Percentiles rank a stretch among this genome's conserved stretches.
Evolutionary conservation across 2,329 filamentous ascomycete genomes (phyloP).

Genomic region (Talaromyces rugulosus): DNA sequence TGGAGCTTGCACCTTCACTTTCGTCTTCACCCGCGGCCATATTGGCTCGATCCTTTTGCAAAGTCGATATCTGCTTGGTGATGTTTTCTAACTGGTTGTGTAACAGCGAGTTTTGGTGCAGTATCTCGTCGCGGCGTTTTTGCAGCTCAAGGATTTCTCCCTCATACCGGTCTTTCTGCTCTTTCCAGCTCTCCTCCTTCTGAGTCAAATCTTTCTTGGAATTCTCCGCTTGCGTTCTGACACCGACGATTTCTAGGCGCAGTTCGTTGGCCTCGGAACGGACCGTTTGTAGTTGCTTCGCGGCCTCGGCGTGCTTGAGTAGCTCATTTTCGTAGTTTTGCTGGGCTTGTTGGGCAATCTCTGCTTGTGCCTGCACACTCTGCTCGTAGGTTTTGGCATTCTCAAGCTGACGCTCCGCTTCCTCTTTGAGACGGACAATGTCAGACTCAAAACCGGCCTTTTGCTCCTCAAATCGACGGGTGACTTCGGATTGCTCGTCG

Average conservation of each 20-base stretch:
- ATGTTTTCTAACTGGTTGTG: conserved; percentile 85
- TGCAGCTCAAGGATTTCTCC: conserved; percentile 76
- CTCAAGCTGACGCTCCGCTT: conserved; percentile 73
- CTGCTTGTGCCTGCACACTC: conserved; percentile 86
- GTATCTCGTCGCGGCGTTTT: conserved; percentile 74
- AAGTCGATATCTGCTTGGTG: conserved; percentile 68
- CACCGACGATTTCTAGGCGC: conserved; percentile 70
- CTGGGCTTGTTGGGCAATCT: conserved; percentile 88
- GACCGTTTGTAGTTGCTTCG: conserved; percentile 73
- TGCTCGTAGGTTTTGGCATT: conserved; percentile 82
- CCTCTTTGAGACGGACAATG: conserved; percentile 74
- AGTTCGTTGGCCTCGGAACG: conserved; percentile 77
- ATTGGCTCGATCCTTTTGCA: conserved; percentile 70
- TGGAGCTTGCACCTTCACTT: conserved; percentile 50
- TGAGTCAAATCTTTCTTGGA: conserved; percentile 74
- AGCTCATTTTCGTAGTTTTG: conserved; percentile 94
- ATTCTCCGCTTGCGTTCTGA: conserved; percentile 78
- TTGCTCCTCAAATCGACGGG: conserved; percentile 71
- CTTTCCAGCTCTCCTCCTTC: conserved; percentile 83
- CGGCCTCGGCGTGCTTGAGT: conserved; percentile 92
- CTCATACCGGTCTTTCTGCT: conserved; percentile 75
- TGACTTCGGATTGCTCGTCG: conserved; percentile 72
- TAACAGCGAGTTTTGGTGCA: conserved; percentile 84
- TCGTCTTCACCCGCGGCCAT: conserved; percentile 49
- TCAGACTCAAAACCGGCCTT: conserved; percentile 75